A percentile compares a stretch with the other conserved stretches of the same genome.
These are phyloP conservation scores for Aspergillus egyptiacus DNA, from an alignment of 495 filamentous ascomycete species.

Conservation along the genomic window DNA sequence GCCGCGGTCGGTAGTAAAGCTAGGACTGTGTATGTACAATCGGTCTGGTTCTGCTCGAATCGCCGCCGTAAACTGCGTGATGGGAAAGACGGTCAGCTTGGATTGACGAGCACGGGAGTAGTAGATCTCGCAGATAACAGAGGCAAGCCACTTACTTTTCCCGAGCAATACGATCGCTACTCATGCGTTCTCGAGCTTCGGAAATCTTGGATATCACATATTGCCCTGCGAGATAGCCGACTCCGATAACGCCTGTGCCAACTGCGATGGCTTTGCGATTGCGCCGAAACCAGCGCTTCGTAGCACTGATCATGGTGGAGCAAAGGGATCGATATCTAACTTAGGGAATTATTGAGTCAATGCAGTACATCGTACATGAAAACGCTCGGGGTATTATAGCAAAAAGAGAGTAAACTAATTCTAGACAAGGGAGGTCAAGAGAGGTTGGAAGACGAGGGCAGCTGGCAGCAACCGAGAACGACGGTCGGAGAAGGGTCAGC, in stretches of 20 bases:
- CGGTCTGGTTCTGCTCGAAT: conserved; percentile 98
- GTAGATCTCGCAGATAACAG: not conserved
- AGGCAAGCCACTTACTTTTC: conserved; percentile 69
- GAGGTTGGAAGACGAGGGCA: conserved; percentile 8
- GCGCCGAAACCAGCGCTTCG: conserved; percentile 81
- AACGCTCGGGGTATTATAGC: not conserved
- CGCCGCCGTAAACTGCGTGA: conserved; percentile 72
- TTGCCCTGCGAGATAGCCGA: conserved; percentile 85
- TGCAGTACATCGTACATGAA: conserved; percentile 15
- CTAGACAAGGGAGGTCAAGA: conserved; percentile 10
- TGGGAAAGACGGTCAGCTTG: conserved; percentile 9
- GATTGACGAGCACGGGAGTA: conserved; percentile 9
- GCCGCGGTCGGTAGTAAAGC: conserved; percentile 89
- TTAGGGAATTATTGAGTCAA: conserved; percentile 6
- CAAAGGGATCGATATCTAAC: conserved; percentile 11
- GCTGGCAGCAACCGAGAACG: conserved; percentile 7
- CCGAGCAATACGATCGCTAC: conserved; percentile 84
- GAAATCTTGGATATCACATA: conserved; percentile 87
- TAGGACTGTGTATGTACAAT: conserved; percentile 96
- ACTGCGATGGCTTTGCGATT: conserved; percentile 87
- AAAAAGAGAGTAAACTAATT: conserved; percentile 7
- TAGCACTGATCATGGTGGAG: conserved; percentile 69
- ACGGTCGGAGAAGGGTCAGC: conserved; percentile 20
- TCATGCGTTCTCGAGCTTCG: conserved; percentile 91
- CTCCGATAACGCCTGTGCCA: conserved; percentile 78